These are phyloP conservation scores for Neofusicoccum sp. DNA, from an alignment of 2,329 filamentous ascomycete genomes.

Conservation along the genomic window DNA sequence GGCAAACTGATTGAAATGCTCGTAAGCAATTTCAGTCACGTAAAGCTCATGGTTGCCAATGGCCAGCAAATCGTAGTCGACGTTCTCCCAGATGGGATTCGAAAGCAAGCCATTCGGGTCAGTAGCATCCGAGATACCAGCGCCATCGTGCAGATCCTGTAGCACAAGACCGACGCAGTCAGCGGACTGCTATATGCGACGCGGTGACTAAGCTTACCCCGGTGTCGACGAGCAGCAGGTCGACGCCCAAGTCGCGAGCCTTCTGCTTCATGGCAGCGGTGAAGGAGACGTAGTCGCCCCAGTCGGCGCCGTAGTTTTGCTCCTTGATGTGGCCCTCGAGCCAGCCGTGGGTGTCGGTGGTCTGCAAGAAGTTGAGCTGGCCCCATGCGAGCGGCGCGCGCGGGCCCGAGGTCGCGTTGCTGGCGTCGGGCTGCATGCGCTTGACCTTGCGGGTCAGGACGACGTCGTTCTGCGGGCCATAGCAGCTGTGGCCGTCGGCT, in stretches of 20 bases:
- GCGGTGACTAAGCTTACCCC: slow-evolving; percentile 35
- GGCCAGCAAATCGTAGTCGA: slow-evolving; percentile 55
- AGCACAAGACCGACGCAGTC: neutral
- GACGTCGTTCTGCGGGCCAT: slow-evolving; percentile 41
- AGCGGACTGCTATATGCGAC: neutral
- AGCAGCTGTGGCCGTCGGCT: slow-evolving; percentile 36
- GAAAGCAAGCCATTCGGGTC: slow-evolving; percentile 56
- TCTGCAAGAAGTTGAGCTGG: slow-evolving; percentile 66
- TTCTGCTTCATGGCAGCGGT: slow-evolving; percentile 59
- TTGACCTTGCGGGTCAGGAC: slow-evolving; percentile 42
- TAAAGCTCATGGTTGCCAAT: slow-evolving; percentile 67
- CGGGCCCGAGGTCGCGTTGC: slow-evolving; percentile 38
- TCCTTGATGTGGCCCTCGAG: slow-evolving; percentile 61
- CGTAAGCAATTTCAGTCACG: slow-evolving; percentile 59
- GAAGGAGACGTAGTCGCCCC: slow-evolving; percentile 65
- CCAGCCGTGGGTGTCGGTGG: slow-evolving; percentile 63
- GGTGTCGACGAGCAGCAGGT: slow-evolving; percentile 61
- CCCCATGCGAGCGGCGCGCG: slow-evolving; percentile 57
- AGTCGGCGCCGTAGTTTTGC: slow-evolving; percentile 63
- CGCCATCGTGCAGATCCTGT: slow-evolving; percentile 64
- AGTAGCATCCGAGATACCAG: slow-evolving; percentile 61
- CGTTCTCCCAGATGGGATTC: slow-evolving; percentile 51
- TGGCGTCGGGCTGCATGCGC: slow-evolving; percentile 47
- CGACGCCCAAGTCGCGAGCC: slow-evolving; percentile 56
- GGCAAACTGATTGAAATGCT: slow-evolving; percentile 60